Percentiles rank a stretch among this genome's conserved stretches.
Evolutionary conservation across 2,329 filamentous ascomycete genomes (phyloP).

Genomic region (Aspergillus ochraceoroseus): DNA sequence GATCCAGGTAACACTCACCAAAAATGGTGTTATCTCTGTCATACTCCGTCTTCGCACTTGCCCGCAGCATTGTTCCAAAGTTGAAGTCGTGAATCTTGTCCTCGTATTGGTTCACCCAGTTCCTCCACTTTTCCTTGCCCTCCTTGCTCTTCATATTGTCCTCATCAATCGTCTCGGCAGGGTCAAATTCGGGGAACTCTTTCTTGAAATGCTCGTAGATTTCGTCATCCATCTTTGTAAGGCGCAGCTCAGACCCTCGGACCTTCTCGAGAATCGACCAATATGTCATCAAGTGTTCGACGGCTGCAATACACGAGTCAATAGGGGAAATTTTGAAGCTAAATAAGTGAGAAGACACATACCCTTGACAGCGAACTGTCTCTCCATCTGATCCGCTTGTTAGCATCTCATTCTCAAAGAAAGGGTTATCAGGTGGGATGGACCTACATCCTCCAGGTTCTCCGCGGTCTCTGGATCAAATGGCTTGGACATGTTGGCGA

Average conservation of each 20-base stretch:
- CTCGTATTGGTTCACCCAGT: conserved; percentile 90
- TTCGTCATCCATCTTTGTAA: conserved; percentile 92
- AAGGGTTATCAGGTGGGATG: too few relatives aligned
- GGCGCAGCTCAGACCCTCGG: conserved; percentile 77
- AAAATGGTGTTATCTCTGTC: conserved; percentile 88
- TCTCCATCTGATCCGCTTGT: conserved; percentile 69
- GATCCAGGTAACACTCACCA: too few relatives aligned
- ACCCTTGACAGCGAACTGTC: conserved; percentile 98
- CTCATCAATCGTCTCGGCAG: conserved; percentile 74
- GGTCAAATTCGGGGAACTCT: conserved; percentile 91
- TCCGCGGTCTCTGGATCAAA: conserved; percentile 60
- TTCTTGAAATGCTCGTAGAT: conserved; percentile 83
- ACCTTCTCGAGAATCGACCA: conserved; percentile 92
- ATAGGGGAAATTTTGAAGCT: not conserved
- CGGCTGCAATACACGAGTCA: conserved; percentile 49
- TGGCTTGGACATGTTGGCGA: conserved; percentile 36
- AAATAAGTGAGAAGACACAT: conserved; percentile 14
- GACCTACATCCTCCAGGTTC: conserved; percentile 65
- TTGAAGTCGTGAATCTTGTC: conserved; percentile 96
- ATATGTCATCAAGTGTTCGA: conserved; percentile 95
- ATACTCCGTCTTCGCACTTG: conserved; percentile 75
- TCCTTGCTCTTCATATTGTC: conserved; percentile 95
- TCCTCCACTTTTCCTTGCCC: conserved; percentile 91
- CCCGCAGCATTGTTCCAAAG: conserved; percentile 89
- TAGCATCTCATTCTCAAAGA: conserved; percentile 23